Base-by-base conservation (phyloP, 164 flowering plant species). In the Tinospora cordifolia region DNA sequence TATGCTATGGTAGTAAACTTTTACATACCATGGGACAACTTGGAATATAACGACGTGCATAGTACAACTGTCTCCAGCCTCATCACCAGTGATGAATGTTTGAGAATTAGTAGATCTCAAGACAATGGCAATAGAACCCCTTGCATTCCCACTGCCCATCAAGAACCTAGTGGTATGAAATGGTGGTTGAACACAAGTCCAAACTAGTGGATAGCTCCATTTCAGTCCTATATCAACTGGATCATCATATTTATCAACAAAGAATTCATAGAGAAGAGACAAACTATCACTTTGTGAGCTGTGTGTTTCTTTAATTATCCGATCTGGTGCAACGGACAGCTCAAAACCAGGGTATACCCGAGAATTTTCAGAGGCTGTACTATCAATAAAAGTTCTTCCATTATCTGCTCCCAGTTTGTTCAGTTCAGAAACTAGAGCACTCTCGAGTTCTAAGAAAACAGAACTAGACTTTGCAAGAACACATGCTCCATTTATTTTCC, bases 101-200 rank as follows among this genome's bases (percentile, higher is more conserved):
- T 76, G 70, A 25, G 66, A 62, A 34, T 71, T 74, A 27, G 84
- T 79, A 71, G 93, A 81, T 76, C 76, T 82, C 76, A 94, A 80
- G 57, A 86, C 83, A 74, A 94, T 82, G 65, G 95, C 97, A 74
- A 94, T 88, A 27, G 93, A 85, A 78, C 99, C 99, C 75, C 96
- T 89, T 82, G 89, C 97, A 80, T 92, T 92, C 71, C 99, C 99
- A 81, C 97, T 94, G 71, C 99, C 99, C 87, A 90, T 88, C 70
- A 92, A 79, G 75, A 88, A 94, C 80, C 99, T 86, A 77, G 77
- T 90, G 46, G 87, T 84, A 67, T 76, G 89, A 63, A 92, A 81
- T 36, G 97, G 99, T 72, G 96, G 85, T 73, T 81, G 87, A 70
- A 71, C 72, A 76, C 85, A 82, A 36, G 86, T 83, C 99, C 99